Conservation (phyloP, 331 rosid genomes). For the Quercus lobata region DNA sequence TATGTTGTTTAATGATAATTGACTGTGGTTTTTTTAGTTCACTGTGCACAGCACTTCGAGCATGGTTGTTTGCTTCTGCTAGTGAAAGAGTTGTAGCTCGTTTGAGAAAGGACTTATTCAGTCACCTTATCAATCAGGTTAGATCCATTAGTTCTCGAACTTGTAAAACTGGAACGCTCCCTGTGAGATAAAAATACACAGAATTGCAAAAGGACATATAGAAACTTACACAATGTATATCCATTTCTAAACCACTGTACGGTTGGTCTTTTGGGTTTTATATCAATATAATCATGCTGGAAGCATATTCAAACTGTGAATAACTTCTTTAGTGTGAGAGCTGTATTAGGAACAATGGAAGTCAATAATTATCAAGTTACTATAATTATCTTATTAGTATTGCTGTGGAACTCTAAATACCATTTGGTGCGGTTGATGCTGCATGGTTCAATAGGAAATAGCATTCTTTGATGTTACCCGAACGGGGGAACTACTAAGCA, state of each 20-base stretch:
- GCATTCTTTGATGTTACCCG: constrained; percentile 84
- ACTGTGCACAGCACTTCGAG: constrained; percentile 69
- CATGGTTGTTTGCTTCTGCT: constrained; percentile 72
- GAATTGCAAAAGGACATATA: no score
- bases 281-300: background rate
- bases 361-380: background rate
- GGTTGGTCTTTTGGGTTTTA: background rate
- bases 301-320: background rate
- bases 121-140: constrained; percentile 79
- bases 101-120: constrained; percentile 62
- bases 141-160: background rate
- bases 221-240: background rate
- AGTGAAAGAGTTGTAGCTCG: constrained; percentile 87
- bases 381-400: background rate
- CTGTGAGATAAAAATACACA: background rate
- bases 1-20: constrained; percentile 8
- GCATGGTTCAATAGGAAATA: constrained; percentile 59
- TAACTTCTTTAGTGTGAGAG: background rate
- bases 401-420: background rate
- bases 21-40: constrained; percentile 46
- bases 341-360: background rate
- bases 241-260: background rate
- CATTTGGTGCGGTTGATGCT: constrained; percentile 1
- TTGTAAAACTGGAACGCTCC: background rate
- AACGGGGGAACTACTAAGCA: constrained; percentile 81